Conservation (phyloP, 257 asterid species). For the Fraxinus anomala region DNA sequence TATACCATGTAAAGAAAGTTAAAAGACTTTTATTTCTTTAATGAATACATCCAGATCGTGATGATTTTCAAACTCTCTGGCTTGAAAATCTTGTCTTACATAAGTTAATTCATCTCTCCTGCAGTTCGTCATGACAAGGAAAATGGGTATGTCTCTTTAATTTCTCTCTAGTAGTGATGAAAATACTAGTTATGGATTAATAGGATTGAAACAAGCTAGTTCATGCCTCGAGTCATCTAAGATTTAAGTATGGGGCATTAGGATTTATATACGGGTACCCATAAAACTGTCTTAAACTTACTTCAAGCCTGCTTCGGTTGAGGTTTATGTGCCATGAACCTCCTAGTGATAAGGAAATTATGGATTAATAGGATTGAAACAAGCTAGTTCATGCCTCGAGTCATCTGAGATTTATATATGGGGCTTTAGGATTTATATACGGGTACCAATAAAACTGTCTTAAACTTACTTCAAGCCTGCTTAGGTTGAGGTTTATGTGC, state of each 20-base stretch:
- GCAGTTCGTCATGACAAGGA: background rate
- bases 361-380: background rate
- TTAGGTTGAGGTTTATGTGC: background rate
- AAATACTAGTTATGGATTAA: background rate
- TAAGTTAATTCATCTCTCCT: background rate
- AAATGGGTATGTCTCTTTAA: background rate
- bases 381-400: background rate
- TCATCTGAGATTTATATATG: background rate
- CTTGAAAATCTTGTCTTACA: background rate
- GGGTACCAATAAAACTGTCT: background rate
- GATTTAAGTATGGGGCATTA: background rate
- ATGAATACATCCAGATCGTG: background rate
- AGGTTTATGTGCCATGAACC: background rate
- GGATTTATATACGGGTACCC: background rate
- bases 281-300: background rate
- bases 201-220: background rate
- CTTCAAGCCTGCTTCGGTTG: background rate
- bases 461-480: background rate
- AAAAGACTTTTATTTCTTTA: background rate
- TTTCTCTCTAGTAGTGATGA: background rate
- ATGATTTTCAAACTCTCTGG: background rate
- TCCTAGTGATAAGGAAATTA: background rate
- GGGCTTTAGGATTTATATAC: background rate
- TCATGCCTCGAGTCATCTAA: too few relatives aligned
- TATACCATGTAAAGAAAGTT: background rate